Conservation (phyloP, 176 grass and related monocot genomes). For the Oryza coarctata region DNA sequence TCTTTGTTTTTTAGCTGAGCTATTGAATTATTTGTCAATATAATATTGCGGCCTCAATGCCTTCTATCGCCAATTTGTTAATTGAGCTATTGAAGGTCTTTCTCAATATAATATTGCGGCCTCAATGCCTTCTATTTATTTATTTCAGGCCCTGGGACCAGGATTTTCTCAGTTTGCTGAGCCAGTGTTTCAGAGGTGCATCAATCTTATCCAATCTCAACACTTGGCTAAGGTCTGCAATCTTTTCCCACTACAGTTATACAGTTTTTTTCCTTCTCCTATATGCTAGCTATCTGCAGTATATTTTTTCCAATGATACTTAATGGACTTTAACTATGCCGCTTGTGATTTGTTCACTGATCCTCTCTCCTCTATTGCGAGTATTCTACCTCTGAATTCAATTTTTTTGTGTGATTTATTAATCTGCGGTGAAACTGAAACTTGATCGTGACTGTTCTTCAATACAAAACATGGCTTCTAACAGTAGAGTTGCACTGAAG, state of each 20-base stretch:
- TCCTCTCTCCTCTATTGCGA: neutral
- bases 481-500: neutral
- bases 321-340: neutral
- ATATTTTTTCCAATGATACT: neutral
- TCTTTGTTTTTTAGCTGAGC: neutral
- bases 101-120: neutral
- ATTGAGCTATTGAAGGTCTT: neutral
- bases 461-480: neutral
- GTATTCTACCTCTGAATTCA: neutral
- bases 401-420: slow-evolving; percentile 1
- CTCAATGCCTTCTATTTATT: neutral
- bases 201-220: slow-evolving; percentile 80
- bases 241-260: slow-evolving; percentile 9
- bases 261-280: neutral
- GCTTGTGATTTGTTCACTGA: neutral
- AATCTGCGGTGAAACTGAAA: neutral
- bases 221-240: slow-evolving; percentile 80
- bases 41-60: too few species aligned
- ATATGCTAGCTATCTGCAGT: neutral
- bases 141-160: slow-evolving; percentile 80
- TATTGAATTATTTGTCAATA: too few species aligned
- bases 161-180: slow-evolving; percentile 97
- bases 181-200: slow-evolving; percentile 91
- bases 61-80: too few species aligned
- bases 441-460: neutral